phyloP scores from a whole-genome alignment of 768 basidiomycete species.

The Lentinula aciculospora region DNA sequence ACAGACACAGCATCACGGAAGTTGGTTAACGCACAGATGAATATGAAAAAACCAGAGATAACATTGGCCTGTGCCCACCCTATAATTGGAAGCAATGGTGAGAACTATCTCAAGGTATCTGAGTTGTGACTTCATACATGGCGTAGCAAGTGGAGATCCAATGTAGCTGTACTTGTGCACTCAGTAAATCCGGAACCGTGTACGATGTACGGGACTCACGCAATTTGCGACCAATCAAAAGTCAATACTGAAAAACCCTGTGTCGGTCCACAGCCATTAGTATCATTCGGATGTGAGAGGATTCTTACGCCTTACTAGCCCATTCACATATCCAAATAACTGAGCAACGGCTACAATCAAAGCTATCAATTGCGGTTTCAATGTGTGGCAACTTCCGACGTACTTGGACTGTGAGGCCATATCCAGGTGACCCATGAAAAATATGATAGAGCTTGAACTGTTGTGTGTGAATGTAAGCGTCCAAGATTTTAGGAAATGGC shows the following conservation, averaged over 20 bases:
- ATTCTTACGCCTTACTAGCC: background rate
- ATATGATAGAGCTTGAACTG: slow-evolving; percentile 45
- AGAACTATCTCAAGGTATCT: background rate
- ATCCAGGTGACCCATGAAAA: slow-evolving; percentile 60
- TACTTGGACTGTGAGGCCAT: slow-evolving; percentile 40
- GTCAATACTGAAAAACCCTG: slow-evolving; percentile 25
- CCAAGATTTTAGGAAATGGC: slow-evolving; percentile 9
- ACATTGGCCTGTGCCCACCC: slow-evolving; percentile 81
- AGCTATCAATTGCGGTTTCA: too few relatives aligned
- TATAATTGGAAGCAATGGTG: slow-evolving; percentile 5
- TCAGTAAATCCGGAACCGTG: background rate
- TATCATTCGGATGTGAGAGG: background rate
- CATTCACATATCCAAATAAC: slow-evolving; percentile 9
- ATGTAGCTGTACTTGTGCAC: slow-evolving; percentile 14
- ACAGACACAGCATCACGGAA: slow-evolving; percentile 9
- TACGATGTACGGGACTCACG: slow-evolving; percentile 25
- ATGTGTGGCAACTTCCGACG: slow-evolving; percentile 11
- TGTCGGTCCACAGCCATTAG: background rate
- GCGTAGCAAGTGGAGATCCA: slow-evolving; percentile 52
- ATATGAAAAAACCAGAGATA: slow-evolving; percentile 52
- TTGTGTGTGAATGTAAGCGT: slow-evolving; percentile 8
- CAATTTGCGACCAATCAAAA: slow-evolving; percentile 55
- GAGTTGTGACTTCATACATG: slow-evolving; percentile 28
- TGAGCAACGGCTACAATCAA: slow-evolving; percentile 7
- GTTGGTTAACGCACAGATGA: slow-evolving; percentile 46